A percentile compares a stretch with the other conserved stretches of the same genome.
Conservation (phyloP, 495 filamentous ascomycete genomes). For the Glonium stellatum region DNA sequence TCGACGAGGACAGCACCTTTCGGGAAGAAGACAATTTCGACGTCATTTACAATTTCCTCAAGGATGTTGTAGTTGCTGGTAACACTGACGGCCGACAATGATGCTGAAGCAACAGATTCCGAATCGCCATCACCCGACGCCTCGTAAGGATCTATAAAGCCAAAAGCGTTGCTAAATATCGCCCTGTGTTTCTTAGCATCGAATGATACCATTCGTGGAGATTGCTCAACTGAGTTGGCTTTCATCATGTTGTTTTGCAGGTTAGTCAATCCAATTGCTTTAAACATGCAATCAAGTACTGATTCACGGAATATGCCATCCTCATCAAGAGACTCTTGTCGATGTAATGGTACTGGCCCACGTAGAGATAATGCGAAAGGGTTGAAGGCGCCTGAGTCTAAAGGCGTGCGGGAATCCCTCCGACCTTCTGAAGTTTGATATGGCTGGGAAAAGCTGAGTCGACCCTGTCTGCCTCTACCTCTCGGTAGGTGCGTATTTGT, state of each 20-base stretch:
- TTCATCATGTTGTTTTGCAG: slow-evolving; percentile 54
- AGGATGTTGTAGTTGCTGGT: slow-evolving; percentile 50
- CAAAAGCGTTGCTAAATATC: slow-evolving; percentile 84
- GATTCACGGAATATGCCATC: slow-evolving; percentile 82
- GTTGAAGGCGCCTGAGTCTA: slow-evolving; percentile 44
- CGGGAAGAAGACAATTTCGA: slow-evolving; percentile 97
- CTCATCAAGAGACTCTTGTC: slow-evolving; percentile 71
- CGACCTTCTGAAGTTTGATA: slow-evolving; percentile 31
- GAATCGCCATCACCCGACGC: slow-evolving; percentile 74
- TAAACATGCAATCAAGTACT: slow-evolving; percentile 91
- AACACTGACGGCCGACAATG: slow-evolving; percentile 50
- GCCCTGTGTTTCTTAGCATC: slow-evolving; percentile 80
- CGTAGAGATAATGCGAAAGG: slow-evolving; percentile 44
- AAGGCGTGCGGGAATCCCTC: slow-evolving; percentile 44
- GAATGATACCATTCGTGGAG: slow-evolving; percentile 76
- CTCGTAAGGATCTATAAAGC: slow-evolving; percentile 87
- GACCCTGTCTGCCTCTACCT: slow-evolving; percentile 40
- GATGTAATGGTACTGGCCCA: slow-evolving; percentile 48
- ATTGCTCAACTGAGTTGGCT: slow-evolving; percentile 69
- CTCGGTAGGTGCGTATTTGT: slow-evolving; percentile 71
- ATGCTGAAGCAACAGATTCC: slow-evolving; percentile 71
- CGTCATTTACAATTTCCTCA: slow-evolving; percentile 74
- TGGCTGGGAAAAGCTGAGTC: slow-evolving; percentile 38
- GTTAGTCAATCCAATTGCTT: slow-evolving; percentile 77
- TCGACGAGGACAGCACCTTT: slow-evolving; percentile 94